Base-by-base conservation (phyloP, 306 rosid genomes). In the Acacia crassicarpa region DNA sequence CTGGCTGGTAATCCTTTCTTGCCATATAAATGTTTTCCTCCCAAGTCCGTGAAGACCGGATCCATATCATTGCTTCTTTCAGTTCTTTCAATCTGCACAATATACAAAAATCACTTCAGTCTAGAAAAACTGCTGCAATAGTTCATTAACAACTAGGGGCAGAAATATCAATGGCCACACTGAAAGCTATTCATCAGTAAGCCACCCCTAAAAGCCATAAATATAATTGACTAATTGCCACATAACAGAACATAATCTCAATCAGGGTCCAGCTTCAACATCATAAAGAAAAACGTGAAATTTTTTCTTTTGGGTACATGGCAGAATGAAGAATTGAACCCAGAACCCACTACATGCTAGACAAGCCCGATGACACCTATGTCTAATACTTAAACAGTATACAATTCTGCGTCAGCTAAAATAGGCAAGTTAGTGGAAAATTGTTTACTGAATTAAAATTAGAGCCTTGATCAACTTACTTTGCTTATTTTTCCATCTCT, bases 41-140 rank as follows among this genome's bases (percentile, higher is more conserved):
- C 97, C 89, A 96, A 88, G 84, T 96, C 98, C 3, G 99, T 92
- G 84, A 86, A 90, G 58, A 81, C 84, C 17, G 99, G 98, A 87
- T 86, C 89, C 85, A 78, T 85, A 56, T 91, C 97, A 58, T 85
- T 83, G 87, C 89, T 93, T 91, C 87, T 84, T 84, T 41, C 74
- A 80, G 75, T 32, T 73, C 97, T 86, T 76, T 94, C 98, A 19
- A 96, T 96, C 99, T 96, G 92, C 88, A 86, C 71, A 80, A 81
- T 75, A 71, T 11, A 76, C 46, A 40, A 53, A 38, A 51, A 80
- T 58, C 32, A 56, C 45, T 49, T 77, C 48, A 1, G 77, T 53
- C 9, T 19, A 73, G 6, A 32, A 58, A 83, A 35, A 45, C n/a
- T 3, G 67, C 11, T 35, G 63, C 43, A 67, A 2, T 30, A 66